Base-by-base conservation (phyloP, 306 rosid genomes). In the Cicer cuneatum region DNA sequence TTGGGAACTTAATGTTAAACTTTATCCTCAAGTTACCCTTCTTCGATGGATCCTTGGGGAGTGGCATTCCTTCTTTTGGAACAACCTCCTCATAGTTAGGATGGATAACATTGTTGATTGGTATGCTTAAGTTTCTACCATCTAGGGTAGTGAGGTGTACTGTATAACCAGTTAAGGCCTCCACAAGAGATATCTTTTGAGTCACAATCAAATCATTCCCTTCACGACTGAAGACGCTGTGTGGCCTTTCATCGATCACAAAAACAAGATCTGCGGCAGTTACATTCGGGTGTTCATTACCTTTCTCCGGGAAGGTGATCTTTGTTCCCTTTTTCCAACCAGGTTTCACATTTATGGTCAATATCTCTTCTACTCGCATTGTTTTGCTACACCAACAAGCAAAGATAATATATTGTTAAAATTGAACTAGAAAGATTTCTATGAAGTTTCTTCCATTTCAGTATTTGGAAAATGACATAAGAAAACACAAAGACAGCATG, bases 251-350 rank as follows among this genome's bases (percentile, higher is more conserved):
- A 0, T 86, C 93, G 0, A 89, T 51, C 52, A 86, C 61, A 53
- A 86, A 89, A 0, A 89, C 82, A 21, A 89, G 84, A 73, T 89
- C 90, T 0, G 90, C 86, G 0, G 90, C 75, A 0, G 47, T 54
- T 47, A 86, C 67, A 4, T 84, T 76, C 6, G 85, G 89, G 41
- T 81, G 89, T 67, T 86, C 87, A 1, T 89, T 83, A 10, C 93
- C 93, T 56, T 86, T 89, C 60, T 88, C 87, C 0, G 86, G 90
- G 69, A 86, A 89, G 37, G 90, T 89, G 68, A 89, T 86, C 84
- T 84, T 86, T 16, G 93, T 89, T 16, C 93, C 90, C 73, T 89
- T 86, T 73, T 86, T 89, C 93, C 93, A 86, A 42, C 93, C 90
- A 5, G 90, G 89, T 45, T 89, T 89, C 9, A 89, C 76, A 38